phyloP scores from a whole-genome alignment of 1,284 basidiomycete genomes.

The Hymenochaete sp. region DNA sequence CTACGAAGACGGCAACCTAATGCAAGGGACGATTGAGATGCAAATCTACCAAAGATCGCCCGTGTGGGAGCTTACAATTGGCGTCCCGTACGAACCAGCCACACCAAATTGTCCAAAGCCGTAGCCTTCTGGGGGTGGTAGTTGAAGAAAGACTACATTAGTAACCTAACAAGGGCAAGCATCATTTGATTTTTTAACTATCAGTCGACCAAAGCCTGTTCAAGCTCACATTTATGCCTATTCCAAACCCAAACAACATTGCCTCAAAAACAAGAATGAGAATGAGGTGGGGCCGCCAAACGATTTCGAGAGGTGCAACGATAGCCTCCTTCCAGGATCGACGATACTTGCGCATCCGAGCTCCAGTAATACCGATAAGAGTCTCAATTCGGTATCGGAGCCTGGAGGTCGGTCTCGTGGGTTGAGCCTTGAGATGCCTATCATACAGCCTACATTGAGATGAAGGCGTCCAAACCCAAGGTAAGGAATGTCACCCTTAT shows the following conservation, averaged over 20 bases:
- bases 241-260: slow-evolving; percentile 56
- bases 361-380: slow-evolving; percentile 58
- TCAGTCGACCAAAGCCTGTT: background rate
- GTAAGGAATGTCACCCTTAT: no score
- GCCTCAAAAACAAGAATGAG: slow-evolving; percentile 52
- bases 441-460: slow-evolving; percentile 50
- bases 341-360: slow-evolving; percentile 52
- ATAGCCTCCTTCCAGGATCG: slow-evolving; percentile 43
- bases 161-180: slow-evolving; percentile 48
- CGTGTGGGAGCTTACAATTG: slow-evolving; percentile 53
- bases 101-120: slow-evolving; percentile 45
- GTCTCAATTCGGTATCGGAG: slow-evolving; percentile 51
- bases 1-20: slow-evolving; percentile 60
- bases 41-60: background rate
- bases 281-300: slow-evolving; percentile 60
- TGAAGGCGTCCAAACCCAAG: background rate
- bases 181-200: no score
- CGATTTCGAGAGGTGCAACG: slow-evolving; percentile 40
- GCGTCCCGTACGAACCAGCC: slow-evolving; percentile 55
- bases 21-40: background rate
- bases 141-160: slow-evolving; percentile 59
- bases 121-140: slow-evolving; percentile 49
- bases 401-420: slow-evolving; percentile 34
- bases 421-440: slow-evolving; percentile 47
- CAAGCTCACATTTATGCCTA: slow-evolving; percentile 66